Percentiles rank a stretch among this genome's conserved stretches.
Conservation (phyloP, 2,329 filamentous ascomycete genomes). For the Diaporthe sp. region DNA sequence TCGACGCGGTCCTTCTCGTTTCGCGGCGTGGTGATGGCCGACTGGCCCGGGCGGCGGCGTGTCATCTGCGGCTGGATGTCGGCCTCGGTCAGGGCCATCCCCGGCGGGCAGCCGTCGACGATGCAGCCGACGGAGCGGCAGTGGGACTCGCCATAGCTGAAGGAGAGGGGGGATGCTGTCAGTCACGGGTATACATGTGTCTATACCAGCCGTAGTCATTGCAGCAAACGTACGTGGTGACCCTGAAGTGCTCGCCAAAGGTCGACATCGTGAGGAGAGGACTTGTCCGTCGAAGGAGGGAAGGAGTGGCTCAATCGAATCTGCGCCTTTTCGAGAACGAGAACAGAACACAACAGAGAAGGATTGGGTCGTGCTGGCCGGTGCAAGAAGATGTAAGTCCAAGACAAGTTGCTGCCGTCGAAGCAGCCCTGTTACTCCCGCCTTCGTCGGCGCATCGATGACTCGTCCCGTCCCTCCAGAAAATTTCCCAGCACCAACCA, state of each 20-base stretch:
- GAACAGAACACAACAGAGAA: not conserved
- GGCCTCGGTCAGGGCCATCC: slow-evolving; percentile 84
- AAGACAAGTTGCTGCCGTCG: not conserved
- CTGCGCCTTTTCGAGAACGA: not conserved
- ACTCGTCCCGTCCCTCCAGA: not conserved
- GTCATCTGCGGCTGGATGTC: slow-evolving; percentile 97
- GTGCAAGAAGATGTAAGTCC: not conserved
- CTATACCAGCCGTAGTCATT: not conserved
- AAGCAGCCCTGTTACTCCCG: not conserved
- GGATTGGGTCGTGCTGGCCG: not conserved
- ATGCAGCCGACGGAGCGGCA: slow-evolving; percentile 95
- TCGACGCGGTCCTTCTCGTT: slow-evolving; percentile 93
- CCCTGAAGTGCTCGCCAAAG: slow-evolving; percentile 85
- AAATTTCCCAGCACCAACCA: not conserved
- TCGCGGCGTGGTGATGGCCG: slow-evolving; percentile 89
- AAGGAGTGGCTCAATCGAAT: not conserved
- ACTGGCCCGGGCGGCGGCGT: slow-evolving; percentile 89
- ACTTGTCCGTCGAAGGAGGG: not conserved
- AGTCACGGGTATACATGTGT: not conserved
- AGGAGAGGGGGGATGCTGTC: slow-evolving; percentile 25
- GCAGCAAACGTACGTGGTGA: slow-evolving; percentile 77
- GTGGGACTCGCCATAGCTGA: slow-evolving; percentile 86
- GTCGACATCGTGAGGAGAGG: slow-evolving; percentile 77
- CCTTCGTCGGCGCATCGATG: slow-evolving; percentile 18
- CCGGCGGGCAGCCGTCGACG: slow-evolving; percentile 91